phyloP scores from a whole-genome alignment of 768 basidiomycete genomes.

The Xerocomus spinulosus region DNA sequence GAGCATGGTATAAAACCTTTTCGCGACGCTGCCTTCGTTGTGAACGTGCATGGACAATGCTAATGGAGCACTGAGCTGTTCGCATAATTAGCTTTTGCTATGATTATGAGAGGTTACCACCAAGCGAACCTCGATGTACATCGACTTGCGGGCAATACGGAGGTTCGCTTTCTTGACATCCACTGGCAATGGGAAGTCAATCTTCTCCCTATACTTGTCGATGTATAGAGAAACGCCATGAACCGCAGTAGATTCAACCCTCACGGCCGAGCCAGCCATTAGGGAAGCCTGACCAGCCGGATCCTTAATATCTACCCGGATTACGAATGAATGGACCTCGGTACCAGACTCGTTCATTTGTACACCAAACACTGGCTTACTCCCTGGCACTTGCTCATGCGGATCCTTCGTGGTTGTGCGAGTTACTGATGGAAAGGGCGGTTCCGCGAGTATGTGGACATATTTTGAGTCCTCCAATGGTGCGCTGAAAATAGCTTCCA shows the following conservation, averaged over 20 bases:
- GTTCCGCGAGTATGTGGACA: slow-evolving; percentile 24
- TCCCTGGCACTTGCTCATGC: slow-evolving; percentile 1
- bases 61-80: slow-evolving; percentile 20
- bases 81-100: background rate
- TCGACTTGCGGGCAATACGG: slow-evolving; percentile 52
- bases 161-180: slow-evolving; percentile 33
- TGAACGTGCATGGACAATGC: slow-evolving; percentile 12
- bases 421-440: slow-evolving; percentile 9
- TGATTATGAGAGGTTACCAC: background rate
- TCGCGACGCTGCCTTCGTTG: slow-evolving; percentile 17
- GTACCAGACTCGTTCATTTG: slow-evolving; percentile 14
- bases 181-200: slow-evolving; percentile 45
- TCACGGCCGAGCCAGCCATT: slow-evolving; percentile 15
- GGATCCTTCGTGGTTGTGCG: slow-evolving; percentile 6
- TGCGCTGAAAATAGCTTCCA: slow-evolving; percentile 20
- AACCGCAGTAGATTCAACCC: slow-evolving; percentile 7
- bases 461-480: slow-evolving; percentile 13
- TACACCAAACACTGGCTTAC: slow-evolving; percentile 11
- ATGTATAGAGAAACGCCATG: slow-evolving; percentile 8
- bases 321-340: slow-evolving; percentile 17
- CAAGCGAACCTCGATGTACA: slow-evolving; percentile 38
- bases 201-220: slow-evolving; percentile 16
- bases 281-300: slow-evolving; percentile 16
- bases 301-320: slow-evolving; percentile 22
- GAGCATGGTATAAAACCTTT: slow-evolving; percentile 28